Base-by-base conservation (phyloP, 495 filamentous ascomycete species). In the Penicillium dipodomyicola region DNA sequence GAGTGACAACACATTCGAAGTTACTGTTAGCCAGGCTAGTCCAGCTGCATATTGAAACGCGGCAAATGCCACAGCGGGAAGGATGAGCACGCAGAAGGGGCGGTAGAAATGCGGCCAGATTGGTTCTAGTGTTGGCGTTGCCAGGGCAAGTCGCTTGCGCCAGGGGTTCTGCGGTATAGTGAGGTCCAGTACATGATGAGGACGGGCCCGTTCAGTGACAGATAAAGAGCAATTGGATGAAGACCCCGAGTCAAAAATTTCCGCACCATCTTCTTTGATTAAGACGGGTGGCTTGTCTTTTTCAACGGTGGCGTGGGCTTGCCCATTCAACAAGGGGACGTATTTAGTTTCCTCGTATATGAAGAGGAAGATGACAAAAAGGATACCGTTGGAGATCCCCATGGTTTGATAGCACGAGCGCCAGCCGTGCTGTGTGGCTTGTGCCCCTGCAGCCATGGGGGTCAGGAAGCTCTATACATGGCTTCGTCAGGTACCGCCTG, bases 21-120 rank as follows among this genome's bases (percentile, higher is more conserved):
- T 56, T 17, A 78, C 65, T 1, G 70, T 74, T 1, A 72, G 59
- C 68, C 67, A 72, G 20, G 67, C 64, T 0, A 80, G 63, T 5
- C 70, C 67, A 7, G 63, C 60, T 9, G 72, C 76, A 45, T 73
- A 76, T 32, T 74, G 70, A 2, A 80, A 42, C 0, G 63, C 72
- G 10, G 70, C 60, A 54, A 69, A 80, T 15, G 72, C 39, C n/a
- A 79, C 69, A 1, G 72, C 71, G 5, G 78, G 76, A 46, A 73
- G 75, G 9, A 51, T 67, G 27, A 64, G 50, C 6, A 68, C 59
- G 20, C 63, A 45, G 54, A 75, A 70, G 15, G 76, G 72, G 15
- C 69, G 61, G 46, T 70, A 69, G 37, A 57, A 65, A 54, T 72
- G 62, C 8, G 70, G 68, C 72, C 65, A 72, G 46, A 73, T 68